Evolutionary conservation across 192 early-diverging fungal species (phyloP).

Genomic region (Lunasporangiospora selenospora): DNA sequence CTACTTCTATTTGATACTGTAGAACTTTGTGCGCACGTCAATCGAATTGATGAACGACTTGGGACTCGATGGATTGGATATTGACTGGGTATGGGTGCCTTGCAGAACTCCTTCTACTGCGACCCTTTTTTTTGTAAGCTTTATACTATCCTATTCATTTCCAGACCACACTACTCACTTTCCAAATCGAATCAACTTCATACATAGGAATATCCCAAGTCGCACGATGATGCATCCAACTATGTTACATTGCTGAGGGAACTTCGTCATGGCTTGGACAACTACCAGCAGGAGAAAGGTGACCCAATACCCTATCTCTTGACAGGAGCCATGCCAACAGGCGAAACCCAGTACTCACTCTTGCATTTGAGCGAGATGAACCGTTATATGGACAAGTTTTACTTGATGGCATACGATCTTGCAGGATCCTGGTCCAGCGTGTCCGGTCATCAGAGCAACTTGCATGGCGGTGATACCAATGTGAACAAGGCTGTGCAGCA

Average conservation of each 20-base stretch:
- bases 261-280: slow-evolving; percentile 73
- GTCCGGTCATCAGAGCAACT: slow-evolving; percentile 89
- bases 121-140: not conserved
- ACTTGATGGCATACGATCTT: slow-evolving; percentile 94
- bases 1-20: not conserved
- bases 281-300: slow-evolving; percentile 47
- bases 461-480: slow-evolving; percentile 68
- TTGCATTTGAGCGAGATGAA: slow-evolving; percentile 67
- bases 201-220: slow-evolving; percentile 84
- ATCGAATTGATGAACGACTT: slow-evolving; percentile 54
- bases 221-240: slow-evolving; percentile 78
- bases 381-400: slow-evolving; percentile 76
- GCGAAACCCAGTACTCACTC: slow-evolving; percentile 66
- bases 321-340: slow-evolving; percentile 72
- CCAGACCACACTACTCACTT: not conserved
- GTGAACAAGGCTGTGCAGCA: slow-evolving; percentile 74
- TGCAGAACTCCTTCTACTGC: not conserved
- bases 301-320: slow-evolving; percentile 60
- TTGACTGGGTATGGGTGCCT: slow-evolving; percentile 34
- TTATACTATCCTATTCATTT: not conserved
- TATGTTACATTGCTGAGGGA: slow-evolving; percentile 78
- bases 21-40: slow-evolving; percentile 64
- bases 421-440: slow-evolving; percentile 66
- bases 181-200: slow-evolving; percentile 15
- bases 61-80: slow-evolving; percentile 63